Conservation (phyloP, 164 flowering plant species). For the Berberis thunbergii region DNA sequence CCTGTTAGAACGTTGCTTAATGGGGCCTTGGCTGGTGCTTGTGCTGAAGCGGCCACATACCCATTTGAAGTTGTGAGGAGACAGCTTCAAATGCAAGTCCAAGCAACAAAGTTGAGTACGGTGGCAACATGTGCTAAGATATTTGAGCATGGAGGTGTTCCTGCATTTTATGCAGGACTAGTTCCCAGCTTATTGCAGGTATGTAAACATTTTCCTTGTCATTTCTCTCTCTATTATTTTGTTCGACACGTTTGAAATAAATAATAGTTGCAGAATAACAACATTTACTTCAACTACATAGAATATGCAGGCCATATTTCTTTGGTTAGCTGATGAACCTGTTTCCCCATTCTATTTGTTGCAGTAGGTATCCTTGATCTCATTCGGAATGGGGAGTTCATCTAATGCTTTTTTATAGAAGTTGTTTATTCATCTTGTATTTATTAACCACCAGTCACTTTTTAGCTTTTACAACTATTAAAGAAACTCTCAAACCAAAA, state of each 20-base stretch:
- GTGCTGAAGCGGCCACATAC: constrained; percentile 92
- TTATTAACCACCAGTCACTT: too few relatives aligned
- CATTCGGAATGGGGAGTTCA: too few relatives aligned
- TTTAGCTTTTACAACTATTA: too few relatives aligned
- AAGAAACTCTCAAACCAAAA: too few relatives aligned
- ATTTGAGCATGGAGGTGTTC: constrained; percentile 72
- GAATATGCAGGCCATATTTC: too few relatives aligned
- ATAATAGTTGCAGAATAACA: neutral
- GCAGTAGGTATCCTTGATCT: too few relatives aligned
- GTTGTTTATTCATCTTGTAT: too few relatives aligned
- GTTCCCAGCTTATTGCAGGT: constrained; percentile 93
- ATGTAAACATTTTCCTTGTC: constrained; percentile 2
- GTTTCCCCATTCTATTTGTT: too few relatives aligned
- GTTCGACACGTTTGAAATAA: neutral
- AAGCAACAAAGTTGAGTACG: constrained; percentile 52
- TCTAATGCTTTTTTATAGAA: too few relatives aligned
- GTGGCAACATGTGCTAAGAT: constrained; percentile 55
- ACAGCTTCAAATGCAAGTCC: constrained; percentile 82
- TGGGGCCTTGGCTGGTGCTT: constrained; percentile 97
- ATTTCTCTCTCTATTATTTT: neutral
- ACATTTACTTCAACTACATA: too few relatives aligned
- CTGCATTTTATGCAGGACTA: constrained; percentile 86
- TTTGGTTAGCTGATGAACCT: too few relatives aligned
- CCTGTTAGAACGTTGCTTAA: constrained; percentile 70
- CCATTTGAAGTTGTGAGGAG: constrained; percentile 94